Base-by-base conservation (phyloP, 352 stramenopile species). In the Phytophthora pinifolia region DNA sequence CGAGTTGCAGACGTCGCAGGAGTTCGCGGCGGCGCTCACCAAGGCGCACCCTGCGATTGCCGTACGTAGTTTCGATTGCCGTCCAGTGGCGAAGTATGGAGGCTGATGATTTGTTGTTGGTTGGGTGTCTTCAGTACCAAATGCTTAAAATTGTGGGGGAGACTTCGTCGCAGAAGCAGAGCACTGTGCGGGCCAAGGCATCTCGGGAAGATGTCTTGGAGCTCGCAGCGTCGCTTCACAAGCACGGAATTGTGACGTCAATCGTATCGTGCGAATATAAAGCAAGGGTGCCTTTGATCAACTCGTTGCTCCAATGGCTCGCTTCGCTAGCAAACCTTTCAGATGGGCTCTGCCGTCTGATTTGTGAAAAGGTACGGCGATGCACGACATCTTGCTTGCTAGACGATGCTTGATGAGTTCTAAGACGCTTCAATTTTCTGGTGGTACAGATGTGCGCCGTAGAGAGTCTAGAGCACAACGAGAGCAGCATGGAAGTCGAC, bases 1-100 rank as follows among this genome's bases (percentile, higher is more conserved):
- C 58, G 94, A 98, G 62, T 84, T 98, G 62, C 83, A 97, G 61
- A 89, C 76, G 30, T 81, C 75, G 1, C 79, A 96, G 20, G 87
- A 98, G 50, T 92, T 87, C 66, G 88, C 83, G 52, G 79, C 55
- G 9, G 86, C 69, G 33, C 62, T 92, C 39, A 87, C 78, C 47
- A 79, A 87, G 45, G 73, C 83, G 15, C 76, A 89, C 25, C 81
- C 75, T 10, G 79, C 76, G 13, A 79, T 85, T 70, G 77, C 67
- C 25, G 81, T 92, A 70, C 42, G 76, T 71, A 45, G 3, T 22
- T 25, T 44, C 6, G 14, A 36, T 6, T 41, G 43, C n/a, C 47
- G 27, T 9, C 34, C 9, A 46, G 34, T 51, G 9, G 3, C 49
- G 12, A 4, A 30, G 30, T 25, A 32, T 29, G 20, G 8, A 54